phyloP scores from a whole-genome alignment of 345 rosid genomes.

The Sisymbrium irio region DNA sequence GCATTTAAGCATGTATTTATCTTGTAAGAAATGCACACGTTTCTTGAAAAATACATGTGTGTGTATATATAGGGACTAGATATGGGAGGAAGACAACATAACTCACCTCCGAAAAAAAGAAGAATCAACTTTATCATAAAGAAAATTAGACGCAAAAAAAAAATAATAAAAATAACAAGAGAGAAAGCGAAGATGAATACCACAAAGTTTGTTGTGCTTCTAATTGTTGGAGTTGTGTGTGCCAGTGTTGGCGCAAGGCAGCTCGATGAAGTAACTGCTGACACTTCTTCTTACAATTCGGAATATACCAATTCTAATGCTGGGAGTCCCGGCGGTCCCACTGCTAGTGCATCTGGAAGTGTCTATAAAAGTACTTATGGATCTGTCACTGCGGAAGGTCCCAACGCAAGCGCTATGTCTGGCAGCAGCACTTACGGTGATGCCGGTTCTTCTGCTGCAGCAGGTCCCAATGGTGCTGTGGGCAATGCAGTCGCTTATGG shows the following conservation, averaged over 20 bases:
- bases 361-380: background rate
- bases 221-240: slow-evolving; percentile 8
- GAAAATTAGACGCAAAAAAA: too few relatives aligned
- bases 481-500: background rate
- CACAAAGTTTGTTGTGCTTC: background rate
- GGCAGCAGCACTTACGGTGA: background rate
- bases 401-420: background rate
- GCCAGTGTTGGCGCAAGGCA: slow-evolving; percentile 10
- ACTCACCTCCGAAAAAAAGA: background rate
- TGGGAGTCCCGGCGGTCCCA: background rate
- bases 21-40: background rate
- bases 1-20: background rate
- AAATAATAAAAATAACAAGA: too few relatives aligned
- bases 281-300: background rate
- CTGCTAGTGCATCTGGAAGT: background rate
- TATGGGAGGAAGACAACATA: background rate
- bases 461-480: background rate
- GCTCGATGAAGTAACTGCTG: background rate
- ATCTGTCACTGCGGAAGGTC: background rate
- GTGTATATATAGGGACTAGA: background rate
- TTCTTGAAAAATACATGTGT: background rate
- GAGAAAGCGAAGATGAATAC: slow-evolving; percentile 3
- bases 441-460: background rate
- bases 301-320: background rate
- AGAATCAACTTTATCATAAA: background rate